Percentiles rank a stretch among this genome's conserved stretches.
Evolutionary conservation across 495 filamentous ascomycete species (phyloP).

Genomic region (Tuber calosporum): DNA sequence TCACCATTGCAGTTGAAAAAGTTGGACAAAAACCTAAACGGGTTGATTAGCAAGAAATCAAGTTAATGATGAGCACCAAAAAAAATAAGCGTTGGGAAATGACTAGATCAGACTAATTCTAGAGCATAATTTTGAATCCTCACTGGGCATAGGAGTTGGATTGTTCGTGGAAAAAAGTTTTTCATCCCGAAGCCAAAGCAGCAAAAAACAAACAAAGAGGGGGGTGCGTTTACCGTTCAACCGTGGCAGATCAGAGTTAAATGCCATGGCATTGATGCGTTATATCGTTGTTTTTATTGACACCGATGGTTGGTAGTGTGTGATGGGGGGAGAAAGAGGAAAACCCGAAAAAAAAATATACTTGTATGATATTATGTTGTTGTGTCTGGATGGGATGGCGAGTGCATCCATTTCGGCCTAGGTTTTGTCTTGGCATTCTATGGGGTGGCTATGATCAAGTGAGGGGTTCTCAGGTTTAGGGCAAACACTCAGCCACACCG

Average conservation of each 20-base stretch:
- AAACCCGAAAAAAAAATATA: not conserved
- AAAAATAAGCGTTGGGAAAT: constrained; percentile 11
- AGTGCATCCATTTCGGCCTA: too few relatives aligned
- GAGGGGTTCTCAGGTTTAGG: not conserved
- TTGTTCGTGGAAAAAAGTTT: constrained; percentile 34
- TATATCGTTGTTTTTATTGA: not conserved
- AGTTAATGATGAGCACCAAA: not conserved
- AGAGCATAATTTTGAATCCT: constrained; percentile 26
- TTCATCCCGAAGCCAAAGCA: constrained; percentile 17
- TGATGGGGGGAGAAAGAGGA: not conserved
- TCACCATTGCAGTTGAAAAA: constrained; percentile 1
- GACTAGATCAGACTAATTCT: constrained; percentile 24
- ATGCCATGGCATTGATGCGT: not conserved
- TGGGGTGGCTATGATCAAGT: not conserved
- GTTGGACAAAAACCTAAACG: constrained; percentile 1
- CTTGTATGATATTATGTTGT: too few relatives aligned
- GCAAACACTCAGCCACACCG: not conserved
- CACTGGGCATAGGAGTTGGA: constrained; percentile 43
- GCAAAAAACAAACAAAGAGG: not conserved
- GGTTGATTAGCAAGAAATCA: not conserved
- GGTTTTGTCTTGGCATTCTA: constrained; percentile 1
- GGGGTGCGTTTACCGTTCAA: not conserved
- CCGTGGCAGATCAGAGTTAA: not conserved
- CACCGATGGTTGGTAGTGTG: not conserved
- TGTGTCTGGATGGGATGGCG: too few relatives aligned